Conservation (phyloP, 108 stramenopile genomes). For the Pseudonitzschia multiseries region DNA sequence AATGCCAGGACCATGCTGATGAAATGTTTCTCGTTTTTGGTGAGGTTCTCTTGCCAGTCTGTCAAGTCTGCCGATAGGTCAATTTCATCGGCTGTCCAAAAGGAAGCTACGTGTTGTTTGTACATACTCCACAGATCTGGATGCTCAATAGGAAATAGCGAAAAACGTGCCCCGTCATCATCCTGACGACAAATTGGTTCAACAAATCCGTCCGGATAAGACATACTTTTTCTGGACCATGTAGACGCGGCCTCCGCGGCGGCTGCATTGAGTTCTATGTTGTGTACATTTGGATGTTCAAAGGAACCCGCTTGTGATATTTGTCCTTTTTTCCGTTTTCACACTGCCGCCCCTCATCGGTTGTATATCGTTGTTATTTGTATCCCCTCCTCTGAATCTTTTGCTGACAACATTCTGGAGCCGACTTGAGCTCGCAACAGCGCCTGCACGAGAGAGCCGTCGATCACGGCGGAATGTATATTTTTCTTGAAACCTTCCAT, state of each 20-base stretch:
- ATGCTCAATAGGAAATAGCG: constrained; percentile 89
- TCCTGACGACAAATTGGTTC: constrained; percentile 77
- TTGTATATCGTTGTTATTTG: constrained; percentile 11
- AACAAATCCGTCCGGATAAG: constrained; percentile 47
- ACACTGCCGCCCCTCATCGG: constrained; percentile 11
- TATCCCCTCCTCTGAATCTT: constrained; percentile 11
- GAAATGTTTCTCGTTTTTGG: constrained; percentile 96
- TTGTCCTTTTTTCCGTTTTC: constrained; percentile 2
- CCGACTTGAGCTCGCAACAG: neutral
- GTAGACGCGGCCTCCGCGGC: constrained; percentile 13
- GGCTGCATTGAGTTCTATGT: neutral
- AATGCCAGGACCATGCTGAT: constrained; percentile 98
- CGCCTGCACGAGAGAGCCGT: neutral
- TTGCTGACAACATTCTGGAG: neutral
- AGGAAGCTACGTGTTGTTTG: constrained; percentile 99
- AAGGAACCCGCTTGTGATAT: neutral
- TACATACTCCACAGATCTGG: constrained; percentile 95
- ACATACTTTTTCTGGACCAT: constrained; percentile 36
- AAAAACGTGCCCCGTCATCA: constrained; percentile 79
- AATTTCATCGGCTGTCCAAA: constrained; percentile 99
- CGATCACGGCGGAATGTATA: neutral
- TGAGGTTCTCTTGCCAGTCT: constrained; percentile 90
- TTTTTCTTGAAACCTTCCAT: neutral
- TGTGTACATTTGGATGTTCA: neutral
- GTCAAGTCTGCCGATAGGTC: constrained; percentile 94